These are phyloP conservation scores for Sarcocystis neurona DNA, from an alignment of 169 alveolate species.

Conservation along the genomic window DNA sequence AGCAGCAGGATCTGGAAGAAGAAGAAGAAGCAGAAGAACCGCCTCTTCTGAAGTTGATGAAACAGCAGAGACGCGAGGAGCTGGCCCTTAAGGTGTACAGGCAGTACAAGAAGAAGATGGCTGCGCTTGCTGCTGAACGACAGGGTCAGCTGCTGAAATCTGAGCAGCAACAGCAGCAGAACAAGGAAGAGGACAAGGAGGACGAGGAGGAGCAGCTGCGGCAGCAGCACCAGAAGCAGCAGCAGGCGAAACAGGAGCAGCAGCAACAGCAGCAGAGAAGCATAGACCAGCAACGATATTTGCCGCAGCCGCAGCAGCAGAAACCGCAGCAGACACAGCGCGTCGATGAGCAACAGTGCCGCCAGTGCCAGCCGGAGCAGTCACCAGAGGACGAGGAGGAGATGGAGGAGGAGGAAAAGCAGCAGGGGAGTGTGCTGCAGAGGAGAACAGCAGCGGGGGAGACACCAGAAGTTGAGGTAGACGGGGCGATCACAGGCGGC, in stretches of 20 bases:
- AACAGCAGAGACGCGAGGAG: background rate
- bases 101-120: conserved; percentile 24
- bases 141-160: background rate
- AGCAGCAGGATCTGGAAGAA: background rate
- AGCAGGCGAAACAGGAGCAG: background rate
- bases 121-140: conserved; percentile 7
- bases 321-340: background rate
- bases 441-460: too few relatives aligned
- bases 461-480: too few relatives aligned
- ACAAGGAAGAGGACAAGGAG: background rate
- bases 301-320: background rate
- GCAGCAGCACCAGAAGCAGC: background rate
- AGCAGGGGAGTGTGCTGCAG: too few relatives aligned
- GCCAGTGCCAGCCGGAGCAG: background rate
- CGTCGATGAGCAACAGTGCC: background rate
- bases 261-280: too few relatives aligned
- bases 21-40: background rate
- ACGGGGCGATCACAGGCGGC: too few relatives aligned
- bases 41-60: background rate
- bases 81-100: conserved; percentile 24
- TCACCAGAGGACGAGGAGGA: background rate
- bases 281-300: too few relatives aligned
- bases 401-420: background rate
- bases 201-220: background rate
- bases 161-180: background rate